phyloP scores from a whole-genome alignment of 768 basidiomycete genomes.

The Termitomyces eurrhizus region DNA sequence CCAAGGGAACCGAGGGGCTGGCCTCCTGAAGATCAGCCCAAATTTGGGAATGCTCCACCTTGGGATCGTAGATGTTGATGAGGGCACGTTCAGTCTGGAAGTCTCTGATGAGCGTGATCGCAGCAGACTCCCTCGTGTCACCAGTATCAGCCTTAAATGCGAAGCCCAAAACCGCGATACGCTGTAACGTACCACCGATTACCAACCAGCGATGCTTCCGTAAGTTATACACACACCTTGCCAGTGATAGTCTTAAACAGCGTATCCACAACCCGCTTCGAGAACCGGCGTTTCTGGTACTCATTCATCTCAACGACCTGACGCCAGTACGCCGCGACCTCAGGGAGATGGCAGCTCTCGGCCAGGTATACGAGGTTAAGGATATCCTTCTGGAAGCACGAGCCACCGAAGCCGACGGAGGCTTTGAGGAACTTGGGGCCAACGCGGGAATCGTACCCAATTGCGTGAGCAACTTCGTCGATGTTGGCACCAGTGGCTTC shows the following conservation, averaged over 20 bases:
- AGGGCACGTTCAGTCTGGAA: conserved; percentile 88
- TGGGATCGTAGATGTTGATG: conserved; percentile 89
- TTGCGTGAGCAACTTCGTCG: conserved; percentile 93
- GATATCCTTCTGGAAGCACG: conserved; percentile 99
- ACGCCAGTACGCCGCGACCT: conserved; percentile 97
- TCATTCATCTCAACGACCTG: conserved; percentile 99
- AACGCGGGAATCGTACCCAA: conserved; percentile 90
- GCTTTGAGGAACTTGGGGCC: conserved; percentile 96
- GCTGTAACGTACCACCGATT: conserved; percentile 32
- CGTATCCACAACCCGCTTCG: conserved; percentile 92
- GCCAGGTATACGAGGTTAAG: conserved; percentile 97
- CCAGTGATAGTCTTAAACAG: conserved; percentile 98
- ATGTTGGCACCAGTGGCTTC: conserved; percentile 99
- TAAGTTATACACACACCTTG: conserved; percentile 54
- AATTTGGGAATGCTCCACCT: conserved; percentile 83
- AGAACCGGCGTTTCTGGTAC: conserved; percentile 95
- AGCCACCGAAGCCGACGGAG: conserved; percentile 95
- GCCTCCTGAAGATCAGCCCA: conserved; percentile 77
- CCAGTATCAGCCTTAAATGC: conserved; percentile 99
- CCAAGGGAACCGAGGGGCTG: conserved; percentile 57
- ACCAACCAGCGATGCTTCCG: not conserved
- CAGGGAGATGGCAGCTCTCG: conserved; percentile 91
- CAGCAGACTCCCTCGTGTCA: conserved; percentile 95
- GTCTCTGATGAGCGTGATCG: conserved; percentile 91
- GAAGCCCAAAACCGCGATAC: conserved; percentile 95